Percentiles rank a stretch among this genome's conserved stretches.
Conservation (phyloP, 441 rosid genomes). For the Raphanus hybrid region DNA sequence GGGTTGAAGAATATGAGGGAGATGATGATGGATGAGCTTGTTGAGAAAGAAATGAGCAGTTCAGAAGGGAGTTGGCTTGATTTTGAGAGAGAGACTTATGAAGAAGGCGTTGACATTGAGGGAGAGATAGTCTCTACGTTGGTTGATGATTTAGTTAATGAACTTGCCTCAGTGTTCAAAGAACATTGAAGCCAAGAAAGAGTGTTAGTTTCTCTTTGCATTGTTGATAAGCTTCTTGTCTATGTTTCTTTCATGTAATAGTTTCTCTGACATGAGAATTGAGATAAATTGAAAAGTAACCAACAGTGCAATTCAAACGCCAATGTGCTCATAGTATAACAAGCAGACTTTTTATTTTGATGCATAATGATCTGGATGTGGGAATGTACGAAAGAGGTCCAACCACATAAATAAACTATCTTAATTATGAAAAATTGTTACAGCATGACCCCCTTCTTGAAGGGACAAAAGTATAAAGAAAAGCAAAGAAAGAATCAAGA, state of each 20-base stretch:
- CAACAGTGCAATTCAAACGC: constrained; percentile 34
- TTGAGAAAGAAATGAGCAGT: constrained; percentile 79
- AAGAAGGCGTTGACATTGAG: constrained; percentile 77
- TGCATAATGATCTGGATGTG: constrained; percentile 17
- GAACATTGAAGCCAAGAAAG: constrained; percentile 22
- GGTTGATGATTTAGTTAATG: constrained; percentile 76
- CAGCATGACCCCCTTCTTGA: constrained; percentile 13
- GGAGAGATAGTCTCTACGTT: constrained; percentile 61
- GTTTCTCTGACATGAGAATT: neutral
- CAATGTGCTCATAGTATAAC: neutral
- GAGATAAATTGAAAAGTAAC: neutral
- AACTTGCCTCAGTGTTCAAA: constrained; percentile 45
- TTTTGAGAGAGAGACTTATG: constrained; percentile 64
- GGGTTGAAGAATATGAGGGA: constrained; percentile 66
- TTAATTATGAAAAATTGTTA: constrained; percentile 11
- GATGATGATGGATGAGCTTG: constrained; percentile 83
- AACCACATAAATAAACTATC: constrained; percentile 19
- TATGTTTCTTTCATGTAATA: neutral
- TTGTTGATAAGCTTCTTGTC: neutral
- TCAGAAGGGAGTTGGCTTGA: constrained; percentile 72
- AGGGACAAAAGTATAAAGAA: neutral
- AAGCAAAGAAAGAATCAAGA: constrained; percentile 36
- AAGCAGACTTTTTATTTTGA: constrained; percentile 22
- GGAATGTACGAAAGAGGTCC: constrained; percentile 19
- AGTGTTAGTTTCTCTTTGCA: constrained; percentile 1